Conservation (phyloP, 768 basidiomycete species). For the Rhizopogon vulgaris region DNA sequence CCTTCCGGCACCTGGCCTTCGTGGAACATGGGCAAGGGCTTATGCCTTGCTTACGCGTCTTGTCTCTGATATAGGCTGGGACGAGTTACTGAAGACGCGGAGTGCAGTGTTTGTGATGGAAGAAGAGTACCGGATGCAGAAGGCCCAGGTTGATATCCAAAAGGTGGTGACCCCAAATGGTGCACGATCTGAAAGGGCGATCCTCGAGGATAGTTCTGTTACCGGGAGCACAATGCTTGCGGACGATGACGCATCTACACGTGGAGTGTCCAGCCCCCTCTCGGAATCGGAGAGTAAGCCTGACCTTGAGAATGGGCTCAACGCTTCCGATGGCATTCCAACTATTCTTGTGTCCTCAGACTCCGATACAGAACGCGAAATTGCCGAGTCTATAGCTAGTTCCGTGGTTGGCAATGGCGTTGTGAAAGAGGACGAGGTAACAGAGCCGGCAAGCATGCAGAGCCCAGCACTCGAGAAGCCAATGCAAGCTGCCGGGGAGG, state of each 20-base stretch:
- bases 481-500: constrained; percentile 31
- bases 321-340: constrained; percentile 34
- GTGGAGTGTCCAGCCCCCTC: constrained; percentile 42
- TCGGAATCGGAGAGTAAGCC: constrained; percentile 24
- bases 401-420: constrained; percentile 22
- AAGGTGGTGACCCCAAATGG: constrained; percentile 18
- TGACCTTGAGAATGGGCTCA: constrained; percentile 7
- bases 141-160: constrained; percentile 68
- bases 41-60: constrained; percentile 87
- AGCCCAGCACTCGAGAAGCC: constrained; percentile 35
- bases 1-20: constrained; percentile 89
- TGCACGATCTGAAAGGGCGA: constrained; percentile 31
- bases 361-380: constrained; percentile 46
- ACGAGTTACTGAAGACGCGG: constrained; percentile 93
- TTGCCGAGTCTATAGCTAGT: constrained; percentile 9
- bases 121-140: constrained; percentile 97
- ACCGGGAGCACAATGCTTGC: constrained; percentile 23
- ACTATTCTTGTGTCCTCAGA: constrained; percentile 78
- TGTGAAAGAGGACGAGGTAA: constrained; percentile 29
- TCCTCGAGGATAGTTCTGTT: constrained; percentile 61
- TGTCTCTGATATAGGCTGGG: constrained; percentile 96
- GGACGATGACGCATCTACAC: constrained; percentile 70
- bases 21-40: constrained; percentile 94
- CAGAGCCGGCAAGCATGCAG: constrained; percentile 24
- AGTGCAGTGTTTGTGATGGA: constrained; percentile 98